These are phyloP conservation scores for Pleurotus ostreatus DNA, from an alignment of 768 basidiomycete genomes.

Conservation along the genomic window DNA sequence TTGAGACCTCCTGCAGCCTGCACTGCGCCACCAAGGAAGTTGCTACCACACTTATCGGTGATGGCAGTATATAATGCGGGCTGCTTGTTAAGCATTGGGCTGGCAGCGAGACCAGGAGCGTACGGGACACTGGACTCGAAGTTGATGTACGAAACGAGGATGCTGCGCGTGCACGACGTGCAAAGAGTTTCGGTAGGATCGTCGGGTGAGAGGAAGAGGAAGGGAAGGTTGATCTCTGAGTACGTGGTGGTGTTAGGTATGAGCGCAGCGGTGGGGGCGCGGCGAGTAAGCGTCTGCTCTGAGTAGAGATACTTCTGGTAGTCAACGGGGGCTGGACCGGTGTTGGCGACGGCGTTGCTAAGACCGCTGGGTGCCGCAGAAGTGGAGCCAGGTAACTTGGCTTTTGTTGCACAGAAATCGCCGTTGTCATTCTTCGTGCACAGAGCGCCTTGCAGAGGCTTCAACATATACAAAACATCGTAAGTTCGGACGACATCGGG, in stretches of 20 bases:
- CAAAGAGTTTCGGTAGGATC: constrained; percentile 58
- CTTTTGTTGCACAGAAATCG: constrained; percentile 57
- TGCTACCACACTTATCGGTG: constrained; percentile 57
- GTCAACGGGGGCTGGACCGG: background rate
- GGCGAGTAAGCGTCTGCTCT: constrained; percentile 14
- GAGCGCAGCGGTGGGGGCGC: constrained; percentile 27
- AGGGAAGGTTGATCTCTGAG: constrained; percentile 60
- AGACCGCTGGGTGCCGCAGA: constrained; percentile 5
- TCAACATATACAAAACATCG: constrained; percentile 73
- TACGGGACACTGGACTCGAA: constrained; percentile 74
- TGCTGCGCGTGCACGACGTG: constrained; percentile 73
- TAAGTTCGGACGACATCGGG: constrained; percentile 59
- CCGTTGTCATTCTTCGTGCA: constrained; percentile 75
- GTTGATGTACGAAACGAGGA: constrained; percentile 72
- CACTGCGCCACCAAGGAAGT: constrained; percentile 66
- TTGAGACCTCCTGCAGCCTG: constrained; percentile 65
- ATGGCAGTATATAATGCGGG: constrained; percentile 59
- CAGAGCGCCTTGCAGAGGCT: constrained; percentile 60
- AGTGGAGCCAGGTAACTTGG: constrained; percentile 8
- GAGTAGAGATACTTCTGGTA: constrained; percentile 5
- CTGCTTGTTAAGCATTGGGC: constrained; percentile 66
- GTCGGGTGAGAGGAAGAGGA: constrained; percentile 68
- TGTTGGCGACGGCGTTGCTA: background rate
- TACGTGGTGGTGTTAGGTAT: constrained; percentile 57
- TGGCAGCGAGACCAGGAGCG: constrained; percentile 65